A percentile compares a stretch with the other conserved stretches of the same genome.
Conservation (phyloP, 2,329 filamentous ascomycete species). For the Pestalotiopsis sp. region DNA sequence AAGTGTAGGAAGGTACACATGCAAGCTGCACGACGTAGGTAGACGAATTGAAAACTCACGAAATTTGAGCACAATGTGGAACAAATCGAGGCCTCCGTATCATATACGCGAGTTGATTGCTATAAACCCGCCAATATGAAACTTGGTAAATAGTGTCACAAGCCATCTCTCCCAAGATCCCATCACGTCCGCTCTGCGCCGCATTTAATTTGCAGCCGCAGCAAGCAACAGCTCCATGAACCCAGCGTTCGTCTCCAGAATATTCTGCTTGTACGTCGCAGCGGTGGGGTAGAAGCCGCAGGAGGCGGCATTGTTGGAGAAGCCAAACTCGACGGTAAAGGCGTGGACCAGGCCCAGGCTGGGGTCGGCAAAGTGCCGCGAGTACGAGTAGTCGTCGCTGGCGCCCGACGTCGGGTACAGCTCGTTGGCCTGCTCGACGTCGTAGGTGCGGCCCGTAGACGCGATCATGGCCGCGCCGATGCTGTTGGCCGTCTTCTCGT, state of each 20-base stretch:
- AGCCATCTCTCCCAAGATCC: background rate
- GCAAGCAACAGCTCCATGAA: constrained; percentile 49
- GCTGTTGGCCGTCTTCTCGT: constrained; percentile 33
- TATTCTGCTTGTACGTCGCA: constrained; percentile 43
- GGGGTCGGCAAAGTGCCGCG: constrained; percentile 41
- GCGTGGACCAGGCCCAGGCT: constrained; percentile 41
- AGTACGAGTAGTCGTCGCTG: constrained; percentile 50
- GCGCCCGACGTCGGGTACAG: constrained; percentile 50
- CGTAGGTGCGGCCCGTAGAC: constrained; percentile 39
- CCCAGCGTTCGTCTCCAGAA: constrained; percentile 46
- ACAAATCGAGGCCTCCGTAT: background rate
- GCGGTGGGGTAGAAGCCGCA: constrained; percentile 50
- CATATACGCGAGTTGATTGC: background rate
- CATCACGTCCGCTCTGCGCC: background rate
- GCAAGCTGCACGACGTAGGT: no score
- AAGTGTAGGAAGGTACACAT: no score
- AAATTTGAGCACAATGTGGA: no score
- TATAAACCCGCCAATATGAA: background rate
- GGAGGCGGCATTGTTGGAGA: constrained; percentile 31
- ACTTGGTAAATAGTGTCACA: background rate
- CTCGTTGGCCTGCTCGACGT: constrained; percentile 38
- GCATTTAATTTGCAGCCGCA: constrained; percentile 20
- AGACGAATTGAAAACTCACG: no score
- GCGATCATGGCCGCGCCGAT: constrained; percentile 43
- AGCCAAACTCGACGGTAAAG: constrained; percentile 52